phyloP scores from a whole-genome alignment of 805 yeast genomes.

The Maudiozyma barnettii region DNA sequence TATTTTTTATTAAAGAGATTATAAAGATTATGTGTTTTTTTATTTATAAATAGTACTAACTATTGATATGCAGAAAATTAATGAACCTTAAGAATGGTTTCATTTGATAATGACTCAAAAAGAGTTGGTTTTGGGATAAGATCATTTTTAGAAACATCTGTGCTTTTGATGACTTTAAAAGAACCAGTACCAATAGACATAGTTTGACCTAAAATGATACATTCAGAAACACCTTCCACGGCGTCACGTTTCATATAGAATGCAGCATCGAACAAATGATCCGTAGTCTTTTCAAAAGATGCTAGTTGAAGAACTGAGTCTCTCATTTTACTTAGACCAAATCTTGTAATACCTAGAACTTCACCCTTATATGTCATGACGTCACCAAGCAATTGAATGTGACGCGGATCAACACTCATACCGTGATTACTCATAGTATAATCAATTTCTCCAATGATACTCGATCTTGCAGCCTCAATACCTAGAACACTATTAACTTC shows the following conservation, averaged over 20 bases:
- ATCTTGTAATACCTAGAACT: slow-evolving; percentile 94
- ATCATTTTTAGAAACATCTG: slow-evolving; percentile 36
- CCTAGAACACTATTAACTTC: slow-evolving; percentile 88
- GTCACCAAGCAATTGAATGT: slow-evolving; percentile 92
- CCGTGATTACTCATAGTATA: slow-evolving; percentile 99
- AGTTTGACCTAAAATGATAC: slow-evolving; percentile 95
- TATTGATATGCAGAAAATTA: neutral
- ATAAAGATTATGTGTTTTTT: neutral
- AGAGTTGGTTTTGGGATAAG: slow-evolving; percentile 38
- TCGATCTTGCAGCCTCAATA: slow-evolving; percentile 93
- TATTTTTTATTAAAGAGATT: neutral
- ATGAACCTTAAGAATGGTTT: slow-evolving; percentile 2
- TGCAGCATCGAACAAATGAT: slow-evolving; percentile 95
- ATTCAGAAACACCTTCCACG: slow-evolving; percentile 95
- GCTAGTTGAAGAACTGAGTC: slow-evolving; percentile 96
- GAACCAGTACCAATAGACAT: slow-evolving; percentile 98
- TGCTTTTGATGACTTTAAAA: slow-evolving; percentile 67
- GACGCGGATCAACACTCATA: slow-evolving; percentile 99
- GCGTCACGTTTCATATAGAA: slow-evolving; percentile 94
- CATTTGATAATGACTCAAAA: slow-evolving; percentile 35
- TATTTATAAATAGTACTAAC: neutral
- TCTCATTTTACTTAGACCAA: slow-evolving; percentile 96
- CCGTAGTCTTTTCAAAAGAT: slow-evolving; percentile 95
- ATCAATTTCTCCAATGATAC: slow-evolving; percentile 89
- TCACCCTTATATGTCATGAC: slow-evolving; percentile 99